Evolutionary conservation across 2,329 filamentous ascomycete species (phyloP), one percentile per base, ranked within the genome.

Genomic region (Fulvia fulva): DNA sequence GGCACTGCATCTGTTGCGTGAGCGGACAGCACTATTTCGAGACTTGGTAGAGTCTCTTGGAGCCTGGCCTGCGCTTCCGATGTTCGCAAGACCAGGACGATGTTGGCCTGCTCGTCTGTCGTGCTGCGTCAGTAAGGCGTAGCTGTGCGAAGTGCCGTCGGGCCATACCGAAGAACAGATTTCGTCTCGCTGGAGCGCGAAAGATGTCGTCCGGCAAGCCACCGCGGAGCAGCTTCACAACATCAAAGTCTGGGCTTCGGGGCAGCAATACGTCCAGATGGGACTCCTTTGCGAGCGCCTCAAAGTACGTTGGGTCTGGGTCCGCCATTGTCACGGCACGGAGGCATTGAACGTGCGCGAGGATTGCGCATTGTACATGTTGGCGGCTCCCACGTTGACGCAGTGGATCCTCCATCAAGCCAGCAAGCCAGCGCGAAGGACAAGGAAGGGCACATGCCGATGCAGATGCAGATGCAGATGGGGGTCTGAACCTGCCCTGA

Each of bases 1-100:
- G 70, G 68, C 6, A 68, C 67, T 22, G 70, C 70, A 58, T 71
- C 69, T 16, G 70, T 71, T 16, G 68, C 69, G 58, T 71, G 68
- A 19, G 70, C 68, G 21, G 65, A 63, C 14, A 71, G 54, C n/a
- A 61, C 60, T 14, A 71, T 52, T 32, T 71, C 67, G 16, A 72
- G 60, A 32, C 57, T 32, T 12, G 63, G 61, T 25, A 72, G 57
- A 8, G 68, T 57, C 11, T 58, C 53, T 21, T 59, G 64, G 12
- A 70, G 44, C 2, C 63, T 57, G 12, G 64, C 56, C 37, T 66
- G 56, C 19, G 41, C 34, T 3, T 53, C 51, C 11, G 63, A 22
- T 16, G 69, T 68, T 55, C 62, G 64, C 16, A 70, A 59, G 3
- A 68, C 57, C 7, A 71, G 51, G n/a, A 65, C 44, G 5, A 71